Conservation (phyloP, 2,329 filamentous ascomycete genomes). For the Trichoderma sp. region DNA sequence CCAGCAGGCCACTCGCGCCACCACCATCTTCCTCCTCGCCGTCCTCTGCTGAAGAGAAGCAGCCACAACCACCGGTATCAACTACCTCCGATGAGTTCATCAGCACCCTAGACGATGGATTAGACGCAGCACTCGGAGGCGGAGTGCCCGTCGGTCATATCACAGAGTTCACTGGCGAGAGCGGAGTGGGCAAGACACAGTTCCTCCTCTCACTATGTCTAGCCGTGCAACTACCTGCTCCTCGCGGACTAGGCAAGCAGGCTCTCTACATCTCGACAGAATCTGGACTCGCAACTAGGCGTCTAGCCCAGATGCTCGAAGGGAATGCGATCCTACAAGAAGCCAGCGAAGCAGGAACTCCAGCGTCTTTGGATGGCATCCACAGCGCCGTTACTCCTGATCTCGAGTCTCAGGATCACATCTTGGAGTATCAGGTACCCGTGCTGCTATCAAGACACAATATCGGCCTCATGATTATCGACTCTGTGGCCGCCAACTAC, state of each 20-base stretch:
- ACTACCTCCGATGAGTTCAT: constrained; percentile 48
- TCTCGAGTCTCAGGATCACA: constrained; percentile 92
- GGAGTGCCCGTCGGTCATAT: constrained; percentile 79
- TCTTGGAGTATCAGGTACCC: constrained; percentile 87
- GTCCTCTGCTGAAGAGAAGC: not conserved
- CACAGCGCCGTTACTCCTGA: constrained; percentile 81
- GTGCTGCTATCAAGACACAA: constrained; percentile 73
- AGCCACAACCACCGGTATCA: constrained; percentile 27
- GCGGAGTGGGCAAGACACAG: constrained; percentile 92
- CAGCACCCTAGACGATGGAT: constrained; percentile 71
- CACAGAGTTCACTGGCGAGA: constrained; percentile 89
- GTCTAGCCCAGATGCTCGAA: constrained; percentile 74
- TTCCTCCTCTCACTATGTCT: constrained; percentile 82
- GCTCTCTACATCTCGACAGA: constrained; percentile 95
- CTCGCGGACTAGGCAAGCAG: constrained; percentile 66
- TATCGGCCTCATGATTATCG: constrained; percentile 78
- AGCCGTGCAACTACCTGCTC: constrained; percentile 74
- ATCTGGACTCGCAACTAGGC: constrained; percentile 74
- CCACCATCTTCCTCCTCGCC: not conserved
- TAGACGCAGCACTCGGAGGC: constrained; percentile 70
- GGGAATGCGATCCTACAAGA: constrained; percentile 58
- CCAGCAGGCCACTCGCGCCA: constrained; percentile 26
- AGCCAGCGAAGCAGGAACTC: constrained; percentile 25
- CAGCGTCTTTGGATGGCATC: constrained; percentile 69
- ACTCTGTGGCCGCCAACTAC: constrained; percentile 94